Evolutionary conservation across 352 stramenopile genomes (phyloP), one percentile per base, ranked within the genome.

Genomic region (Aphanomyces stellatus): DNA sequence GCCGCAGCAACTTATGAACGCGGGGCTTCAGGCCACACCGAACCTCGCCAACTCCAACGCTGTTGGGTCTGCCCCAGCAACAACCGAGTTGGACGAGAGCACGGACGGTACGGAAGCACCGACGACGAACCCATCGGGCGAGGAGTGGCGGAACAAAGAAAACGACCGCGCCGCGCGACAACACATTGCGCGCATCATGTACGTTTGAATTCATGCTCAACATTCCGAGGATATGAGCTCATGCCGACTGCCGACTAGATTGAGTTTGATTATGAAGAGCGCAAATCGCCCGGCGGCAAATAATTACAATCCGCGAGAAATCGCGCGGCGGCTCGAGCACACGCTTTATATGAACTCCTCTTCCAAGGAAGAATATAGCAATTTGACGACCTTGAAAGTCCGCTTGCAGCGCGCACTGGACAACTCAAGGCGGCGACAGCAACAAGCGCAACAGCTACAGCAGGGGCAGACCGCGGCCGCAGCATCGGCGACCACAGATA

Each of bases 221-320:
- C 43, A 48, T 3, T 5, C 33, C 61, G 13, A 4, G 8, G 48
- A 30, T 68, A n/a, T n/a, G 4, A 8, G 40, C 51, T 40, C 4
- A 57, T 22, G 33, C 33, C 3, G 41, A 8, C 19, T 13, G 4
- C 33, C n/a, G 42, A 4, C 51, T 53, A 95, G 86, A 19, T 80
- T 95, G 75, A 95, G 82, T 30, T 72, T 95, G 56, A 95, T 95
- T 24, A 94, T 93, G 82, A 94, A 93, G 72, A 95, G 86, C 64
- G 81, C 88, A 7, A 96, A 95, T 65, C 77, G 86, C 13, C 87
- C 87, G n/a, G 80, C 78, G 31, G 90, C 83, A 1, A 83, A 81
- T n/a, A 93, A 95, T 61, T 94, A 95, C 69, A 95, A 95, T 66
- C 87, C 85, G 5, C 76, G 85, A 55, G 87, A 95, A 64, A 95